phyloP scores from a whole-genome alignment of 257 asterid species.

The Ophiorrhiza pumila region DNA sequence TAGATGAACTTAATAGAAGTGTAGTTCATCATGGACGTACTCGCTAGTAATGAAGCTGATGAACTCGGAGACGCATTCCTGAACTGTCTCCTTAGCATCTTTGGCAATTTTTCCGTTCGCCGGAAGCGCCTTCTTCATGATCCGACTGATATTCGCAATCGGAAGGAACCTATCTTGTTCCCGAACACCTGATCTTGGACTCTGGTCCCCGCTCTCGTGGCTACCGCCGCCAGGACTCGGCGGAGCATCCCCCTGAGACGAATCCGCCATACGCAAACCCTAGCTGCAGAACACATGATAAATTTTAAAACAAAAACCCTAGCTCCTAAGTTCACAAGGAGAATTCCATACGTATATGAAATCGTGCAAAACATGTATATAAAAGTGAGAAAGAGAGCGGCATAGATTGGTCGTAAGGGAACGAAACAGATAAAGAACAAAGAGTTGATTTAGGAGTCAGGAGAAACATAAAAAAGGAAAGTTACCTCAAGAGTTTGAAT shows the following conservation, averaged over 20 bases:
- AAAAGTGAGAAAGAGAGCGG: not conserved
- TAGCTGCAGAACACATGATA: constrained; percentile 14
- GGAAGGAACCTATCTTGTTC: constrained; percentile 82
- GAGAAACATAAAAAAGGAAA: not conserved
- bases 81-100: constrained; percentile 85
- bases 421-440: not conserved
- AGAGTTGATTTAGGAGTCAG: not conserved
- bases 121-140: constrained; percentile 83
- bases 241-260: constrained; percentile 38
- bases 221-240: constrained; percentile 68
- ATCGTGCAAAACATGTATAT: not conserved
- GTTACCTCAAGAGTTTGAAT: not conserved
- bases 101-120: constrained; percentile 76
- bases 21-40: constrained; percentile 30
- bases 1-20: no score
- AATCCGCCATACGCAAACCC: constrained; percentile 57
- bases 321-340: constrained; percentile 3
- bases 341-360: not conserved
- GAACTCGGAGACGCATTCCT: constrained; percentile 84
- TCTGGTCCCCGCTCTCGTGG: constrained; percentile 69
- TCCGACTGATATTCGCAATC: constrained; percentile 73
- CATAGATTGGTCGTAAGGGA: not conserved
- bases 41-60: constrained; percentile 89
- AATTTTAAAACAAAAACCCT: constrained; percentile 14
- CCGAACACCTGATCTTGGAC: constrained; percentile 68